These are phyloP conservation scores for Aspergillus phoenicis DNA, from an alignment of 2,329 filamentous ascomycete species.

Conservation along the genomic window DNA sequence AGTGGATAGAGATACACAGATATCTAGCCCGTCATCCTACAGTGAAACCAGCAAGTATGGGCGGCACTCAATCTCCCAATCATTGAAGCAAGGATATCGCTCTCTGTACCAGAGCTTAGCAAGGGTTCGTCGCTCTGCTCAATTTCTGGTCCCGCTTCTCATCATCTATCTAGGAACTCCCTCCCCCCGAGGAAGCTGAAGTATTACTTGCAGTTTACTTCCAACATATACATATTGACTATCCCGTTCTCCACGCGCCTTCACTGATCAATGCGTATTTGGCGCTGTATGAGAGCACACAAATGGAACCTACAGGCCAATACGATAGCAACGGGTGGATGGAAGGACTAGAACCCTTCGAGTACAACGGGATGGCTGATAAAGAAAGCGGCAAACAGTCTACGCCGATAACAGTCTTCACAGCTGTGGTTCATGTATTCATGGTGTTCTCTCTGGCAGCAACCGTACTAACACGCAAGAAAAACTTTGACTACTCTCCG, in stretches of 20 bases:
- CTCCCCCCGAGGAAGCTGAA: slow-evolving; percentile 28
- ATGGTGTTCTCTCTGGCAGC: slow-evolving; percentile 42
- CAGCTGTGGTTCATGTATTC: slow-evolving; percentile 36
- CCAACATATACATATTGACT: slow-evolving; percentile 33
- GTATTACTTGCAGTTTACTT: slow-evolving; percentile 31
- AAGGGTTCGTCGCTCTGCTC: slow-evolving; percentile 5
- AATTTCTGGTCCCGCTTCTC: not conserved
- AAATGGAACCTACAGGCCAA: slow-evolving; percentile 14
- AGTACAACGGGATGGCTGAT: slow-evolving; percentile 30
- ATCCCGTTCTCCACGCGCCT: slow-evolving; percentile 32
- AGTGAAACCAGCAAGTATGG: not conserved
- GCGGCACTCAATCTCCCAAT: not conserved
- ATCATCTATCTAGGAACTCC: slow-evolving; percentile 22
- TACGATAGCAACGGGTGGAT: slow-evolving; percentile 32
- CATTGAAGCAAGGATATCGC: slow-evolving; percentile 1
- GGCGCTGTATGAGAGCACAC: slow-evolving; percentile 27
- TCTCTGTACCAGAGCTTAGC: slow-evolving; percentile 15
- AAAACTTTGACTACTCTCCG: slow-evolving; percentile 39
- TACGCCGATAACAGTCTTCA: slow-evolving; percentile 21
- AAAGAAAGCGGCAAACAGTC: slow-evolving; percentile 1
- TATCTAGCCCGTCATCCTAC: not conserved
- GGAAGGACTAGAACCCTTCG: slow-evolving; percentile 22
- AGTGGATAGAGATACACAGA: slow-evolving; percentile 8
- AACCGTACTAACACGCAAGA: slow-evolving; percentile 36
- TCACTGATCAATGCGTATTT: slow-evolving; percentile 31